These are phyloP conservation scores for Beta corolliflora DNA, from an alignment of 179 eudicot genomes.

Conservation along the genomic window DNA sequence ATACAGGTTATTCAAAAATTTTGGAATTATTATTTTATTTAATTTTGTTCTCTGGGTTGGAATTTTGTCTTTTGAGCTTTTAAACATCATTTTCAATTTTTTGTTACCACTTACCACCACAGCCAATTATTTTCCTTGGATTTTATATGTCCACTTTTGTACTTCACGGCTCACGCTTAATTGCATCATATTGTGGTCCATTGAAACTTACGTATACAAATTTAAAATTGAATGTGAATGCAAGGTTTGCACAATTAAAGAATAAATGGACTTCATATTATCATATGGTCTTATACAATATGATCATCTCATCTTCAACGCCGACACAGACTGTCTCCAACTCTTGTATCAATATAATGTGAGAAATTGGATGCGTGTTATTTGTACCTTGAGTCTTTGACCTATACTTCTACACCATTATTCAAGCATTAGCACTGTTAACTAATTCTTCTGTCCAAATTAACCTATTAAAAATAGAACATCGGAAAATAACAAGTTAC, in stretches of 20 bases:
- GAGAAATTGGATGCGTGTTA: background rate
- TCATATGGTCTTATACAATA: too few relatives aligned
- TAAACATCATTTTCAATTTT: conserved; percentile 1
- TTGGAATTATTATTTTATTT: background rate
- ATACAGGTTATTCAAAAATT: conserved; percentile 30
- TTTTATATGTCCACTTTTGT: conserved; percentile 2
- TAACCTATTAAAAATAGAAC: too few relatives aligned
- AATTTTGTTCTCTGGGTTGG: background rate
- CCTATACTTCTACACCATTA: background rate
- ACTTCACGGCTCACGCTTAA: background rate
- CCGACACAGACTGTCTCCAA: conserved; percentile 6
- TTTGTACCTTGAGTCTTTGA: background rate
- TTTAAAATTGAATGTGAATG: conserved; percentile 12
- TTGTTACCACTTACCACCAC: conserved; percentile 12
- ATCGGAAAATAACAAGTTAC: too few relatives aligned
- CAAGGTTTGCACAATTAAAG: conserved; percentile 7
- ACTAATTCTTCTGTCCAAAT: too few relatives aligned
- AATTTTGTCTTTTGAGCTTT: background rate
- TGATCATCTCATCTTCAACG: background rate
- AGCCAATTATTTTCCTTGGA: background rate
- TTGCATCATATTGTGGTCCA: conserved; percentile 19
- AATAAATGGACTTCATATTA: too few relatives aligned
- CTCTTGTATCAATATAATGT: background rate
- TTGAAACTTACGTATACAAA: background rate
- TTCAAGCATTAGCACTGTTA: too few relatives aligned